phyloP scores from a whole-genome alignment of 768 basidiomycete genomes.

The Leccinum obscurum region DNA sequence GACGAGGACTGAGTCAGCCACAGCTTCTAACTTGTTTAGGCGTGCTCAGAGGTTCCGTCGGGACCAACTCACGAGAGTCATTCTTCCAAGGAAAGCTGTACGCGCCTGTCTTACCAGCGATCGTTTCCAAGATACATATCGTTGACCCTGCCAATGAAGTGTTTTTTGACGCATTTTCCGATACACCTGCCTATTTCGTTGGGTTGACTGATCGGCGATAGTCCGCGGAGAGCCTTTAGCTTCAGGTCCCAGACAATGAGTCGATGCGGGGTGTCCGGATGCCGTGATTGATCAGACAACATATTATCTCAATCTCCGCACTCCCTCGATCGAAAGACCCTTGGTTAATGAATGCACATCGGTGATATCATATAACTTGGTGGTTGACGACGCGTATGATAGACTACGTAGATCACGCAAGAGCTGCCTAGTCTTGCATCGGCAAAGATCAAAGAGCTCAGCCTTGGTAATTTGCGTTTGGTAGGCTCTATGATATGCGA shows the following conservation, averaged over 20 bases:
- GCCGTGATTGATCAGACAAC: background rate
- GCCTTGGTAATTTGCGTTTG: no score
- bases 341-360: background rate
- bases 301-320: background rate
- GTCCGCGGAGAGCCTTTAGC: no score
- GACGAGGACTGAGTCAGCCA: slow-evolving; percentile 57
- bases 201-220: background rate
- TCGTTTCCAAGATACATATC: no score
- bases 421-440: background rate
- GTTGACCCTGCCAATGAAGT: slow-evolving; percentile 1
- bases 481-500: no score
- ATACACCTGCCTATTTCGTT: background rate
- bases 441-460: background rate
- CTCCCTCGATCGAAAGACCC: background rate
- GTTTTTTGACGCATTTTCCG: background rate
- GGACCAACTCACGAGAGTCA: no score
- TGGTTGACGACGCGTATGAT: background rate
- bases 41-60: no score
- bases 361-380: background rate
- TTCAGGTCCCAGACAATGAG: background rate
- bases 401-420: background rate
- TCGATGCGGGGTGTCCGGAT: background rate
- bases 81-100: no score
- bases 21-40: slow-evolving; percentile 18
- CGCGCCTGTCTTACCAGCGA: background rate